Evolutionary conservation across 1,139 yeast genomes (phyloP), one percentile per base, ranked within the genome.

Genomic region (Lodderomyces margitis): DNA sequence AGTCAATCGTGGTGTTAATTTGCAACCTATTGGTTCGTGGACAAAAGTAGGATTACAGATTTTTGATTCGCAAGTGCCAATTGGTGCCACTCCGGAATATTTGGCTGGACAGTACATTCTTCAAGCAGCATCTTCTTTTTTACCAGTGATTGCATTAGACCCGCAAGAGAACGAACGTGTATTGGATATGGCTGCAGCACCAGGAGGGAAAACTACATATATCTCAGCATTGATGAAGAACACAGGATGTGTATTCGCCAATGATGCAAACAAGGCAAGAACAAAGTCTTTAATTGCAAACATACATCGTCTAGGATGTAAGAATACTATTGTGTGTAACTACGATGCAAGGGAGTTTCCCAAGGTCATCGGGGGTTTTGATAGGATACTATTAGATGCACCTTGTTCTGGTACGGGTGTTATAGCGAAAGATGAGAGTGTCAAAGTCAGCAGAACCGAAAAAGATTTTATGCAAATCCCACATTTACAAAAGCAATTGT

Each of bases 361-460:
- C 37, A 89, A 89, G 63, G 97, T 92, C 40, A 88, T 94, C 62
- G 98, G 98, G 51, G 98, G 98, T 1, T 94, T 94, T 56, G 98
- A 94, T 63, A 80, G 98, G 66, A 83, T 94, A 37, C 70, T 94
- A 48, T 75, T 94, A 54, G 99, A 94, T 75, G 98, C 99, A 25
- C 99, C 99, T 52, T 94, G 99, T 70, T 89, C 98, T 3, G 99
- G 99, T 71, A 92, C 98, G 3, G 99, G 99, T 70, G 98, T 94
- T 54, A 91, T 94, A 61, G 94, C 96, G 48, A 94, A 94, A 70
- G 98, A 94, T 69, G 96, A 89, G 59, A 83, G 89, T 40, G 98
- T 92, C 48, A 94, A 94, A 66, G 85, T 87, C 12, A 84, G 86
- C 51, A 85, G 98, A 73, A 88, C 95, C 16, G 98, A 89, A 59